Base-by-base conservation (phyloP, 306 rosid species). In the Prunus mume region DNA sequence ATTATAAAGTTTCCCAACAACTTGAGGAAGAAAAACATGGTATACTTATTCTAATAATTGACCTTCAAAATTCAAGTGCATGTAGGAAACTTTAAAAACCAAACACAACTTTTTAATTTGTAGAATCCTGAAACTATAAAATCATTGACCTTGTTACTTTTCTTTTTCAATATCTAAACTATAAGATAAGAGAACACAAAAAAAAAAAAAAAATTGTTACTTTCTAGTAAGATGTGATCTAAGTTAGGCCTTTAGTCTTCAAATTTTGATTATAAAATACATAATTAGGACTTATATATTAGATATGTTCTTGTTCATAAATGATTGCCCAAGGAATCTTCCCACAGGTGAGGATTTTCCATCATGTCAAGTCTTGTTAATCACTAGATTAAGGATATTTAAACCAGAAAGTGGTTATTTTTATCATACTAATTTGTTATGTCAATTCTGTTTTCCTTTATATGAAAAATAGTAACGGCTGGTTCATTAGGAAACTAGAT, bases 321-420 rank as follows among this genome's bases (percentile, higher is more conserved):
- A 81, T 76, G 74, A 81, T 68, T 80, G 55, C 63, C 19, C 34
- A 52, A 34, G 69, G 69, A 78, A 32, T 12, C 73, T 74, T 69
- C 83, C 80, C 56, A 17, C 74, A 38, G 67, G 32, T 69, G 22
- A 30, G 69, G 68, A 45, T 50, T 69, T 49, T 73, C 57, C 67
- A 78, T 71, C 76, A 71, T 55, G 27, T 76, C 68, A 49, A 64
- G 32, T 57, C 52, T 45, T 72, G 45, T 72, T 71, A 4, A 45
- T 55, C 72, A 17, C 24, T 52, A 60, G 24, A 30, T 46, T 28
- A 43, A 25, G 10, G 19, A 65, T 41, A n/a, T 3, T 49, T 47
- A 47, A 8, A 56, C 34, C 49, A 12, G 27, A 9, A 43, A 76
- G 46, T 25, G 47, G 19, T 47, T 74, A 46, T 77, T 55, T 55